Percentiles rank a stretch among this genome's conserved stretches.
These are phyloP conservation scores for Acorus calamus DNA, from an alignment of 106 monocot species.

Conservation along the genomic window DNA sequence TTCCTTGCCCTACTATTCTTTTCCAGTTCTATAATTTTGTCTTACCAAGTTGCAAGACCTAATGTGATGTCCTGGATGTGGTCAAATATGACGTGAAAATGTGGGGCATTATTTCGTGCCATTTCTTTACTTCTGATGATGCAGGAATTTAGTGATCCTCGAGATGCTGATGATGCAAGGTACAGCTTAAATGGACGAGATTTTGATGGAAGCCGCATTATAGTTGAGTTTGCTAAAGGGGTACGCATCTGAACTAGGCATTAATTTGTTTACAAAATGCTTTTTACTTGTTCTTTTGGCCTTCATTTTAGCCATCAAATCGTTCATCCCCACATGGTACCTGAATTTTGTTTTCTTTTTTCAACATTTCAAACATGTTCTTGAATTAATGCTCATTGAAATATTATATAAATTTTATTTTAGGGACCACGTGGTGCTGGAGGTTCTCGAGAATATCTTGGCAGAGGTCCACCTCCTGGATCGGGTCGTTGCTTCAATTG, in stretches of 20 bases:
- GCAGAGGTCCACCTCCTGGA: conserved; percentile 95
- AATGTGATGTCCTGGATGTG: too few relatives aligned
- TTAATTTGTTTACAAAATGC: too few relatives aligned
- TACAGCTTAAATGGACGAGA: conserved; percentile 78
- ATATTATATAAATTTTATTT: too few relatives aligned
- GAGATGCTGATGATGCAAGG: conserved; percentile 96
- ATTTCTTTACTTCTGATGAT: neutral
- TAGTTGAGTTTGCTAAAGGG: conserved; percentile 90
- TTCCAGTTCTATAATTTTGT: neutral
- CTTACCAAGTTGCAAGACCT: too few relatives aligned
- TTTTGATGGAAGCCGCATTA: conserved; percentile 80
- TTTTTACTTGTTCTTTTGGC: too few relatives aligned
- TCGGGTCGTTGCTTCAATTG: conserved; percentile 98
- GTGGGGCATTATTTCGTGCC: too few relatives aligned
- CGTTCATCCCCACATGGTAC: too few relatives aligned
- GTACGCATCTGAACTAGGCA: conserved; percentile 18
- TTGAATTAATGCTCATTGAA: neutral
- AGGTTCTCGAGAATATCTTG: conserved; percentile 74
- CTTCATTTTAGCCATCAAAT: too few relatives aligned
- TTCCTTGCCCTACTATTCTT: neutral
- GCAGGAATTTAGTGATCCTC: conserved; percentile 86
- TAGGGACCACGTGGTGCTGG: conserved; percentile 78
- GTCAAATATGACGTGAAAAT: too few relatives aligned
- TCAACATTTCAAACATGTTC: neutral
- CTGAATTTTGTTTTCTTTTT: too few relatives aligned